Conservation (phyloP, 371 early-diverging fungal species). For the Mortierella sp. region DNA sequence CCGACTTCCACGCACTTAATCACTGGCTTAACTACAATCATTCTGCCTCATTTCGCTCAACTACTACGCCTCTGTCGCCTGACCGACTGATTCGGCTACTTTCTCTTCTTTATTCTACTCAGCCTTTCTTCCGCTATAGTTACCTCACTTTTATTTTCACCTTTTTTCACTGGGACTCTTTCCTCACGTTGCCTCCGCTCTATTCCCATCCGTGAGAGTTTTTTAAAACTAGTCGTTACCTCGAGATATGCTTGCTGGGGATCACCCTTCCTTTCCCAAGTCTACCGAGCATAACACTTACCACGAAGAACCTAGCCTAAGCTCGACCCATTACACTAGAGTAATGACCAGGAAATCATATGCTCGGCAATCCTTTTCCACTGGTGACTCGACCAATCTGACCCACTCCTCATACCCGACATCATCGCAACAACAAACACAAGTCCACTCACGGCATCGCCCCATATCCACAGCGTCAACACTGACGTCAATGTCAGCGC, state of each 20-base stretch:
- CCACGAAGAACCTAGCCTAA: slow-evolving; percentile 17
- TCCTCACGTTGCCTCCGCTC: not conserved
- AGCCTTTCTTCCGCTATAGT: not conserved
- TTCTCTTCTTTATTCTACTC: not conserved
- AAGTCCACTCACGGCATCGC: slow-evolving; percentile 18
- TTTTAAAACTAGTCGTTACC: not conserved
- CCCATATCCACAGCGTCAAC: slow-evolving; percentile 24
- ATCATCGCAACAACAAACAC: slow-evolving; percentile 6
- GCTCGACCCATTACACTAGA: not conserved
- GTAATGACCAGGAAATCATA: slow-evolving; percentile 4
- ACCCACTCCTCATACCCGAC: slow-evolving; percentile 1
- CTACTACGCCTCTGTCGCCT: not conserved
- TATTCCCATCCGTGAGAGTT: not conserved
- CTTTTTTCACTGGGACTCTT: not conserved
- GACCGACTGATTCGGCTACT: not conserved
- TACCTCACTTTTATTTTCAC: not conserved
- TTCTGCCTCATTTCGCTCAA: not conserved
- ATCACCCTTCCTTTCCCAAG: slow-evolving; percentile 23
- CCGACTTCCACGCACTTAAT: not conserved
- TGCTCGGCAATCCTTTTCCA: slow-evolving; percentile 14
- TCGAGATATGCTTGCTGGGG: slow-evolving; percentile 34
- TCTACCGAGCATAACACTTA: slow-evolving; percentile 21
- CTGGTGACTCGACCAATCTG: not conserved
- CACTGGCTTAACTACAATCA: not conserved
- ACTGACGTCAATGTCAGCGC: not conserved